Conservation (phyloP, 331 rosid species). For the Cydonia oblonga region DNA sequence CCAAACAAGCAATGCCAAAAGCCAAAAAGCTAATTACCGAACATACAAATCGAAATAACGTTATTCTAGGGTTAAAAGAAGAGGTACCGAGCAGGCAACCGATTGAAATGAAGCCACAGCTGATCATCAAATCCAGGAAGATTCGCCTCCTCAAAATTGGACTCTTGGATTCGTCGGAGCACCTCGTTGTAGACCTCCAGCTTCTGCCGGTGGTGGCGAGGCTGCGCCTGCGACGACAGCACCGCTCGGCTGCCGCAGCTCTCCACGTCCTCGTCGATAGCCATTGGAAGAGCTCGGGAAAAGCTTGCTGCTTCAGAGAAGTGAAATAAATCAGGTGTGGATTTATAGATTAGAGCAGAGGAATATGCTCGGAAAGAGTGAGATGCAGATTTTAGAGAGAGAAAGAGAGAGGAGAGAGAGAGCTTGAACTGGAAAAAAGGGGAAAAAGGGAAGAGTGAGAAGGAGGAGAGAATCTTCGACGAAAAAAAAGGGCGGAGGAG, state of each 20-base stretch:
- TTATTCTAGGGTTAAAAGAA: constrained; percentile 6
- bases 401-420: background rate
- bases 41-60: background rate
- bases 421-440: background rate
- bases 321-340: background rate
- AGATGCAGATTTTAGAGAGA: background rate
- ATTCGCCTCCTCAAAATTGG: constrained; percentile 50
- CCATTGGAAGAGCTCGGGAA: constrained; percentile 32
- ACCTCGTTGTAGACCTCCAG: constrained; percentile 80
- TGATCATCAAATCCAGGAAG: constrained; percentile 85
- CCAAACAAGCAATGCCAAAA: background rate
- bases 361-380: background rate
- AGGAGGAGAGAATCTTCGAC: constrained; percentile 1
- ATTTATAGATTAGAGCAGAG: background rate
- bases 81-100: constrained; percentile 77
- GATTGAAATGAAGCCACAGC: constrained; percentile 93
- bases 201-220: constrained; percentile 63
- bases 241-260: constrained; percentile 81
- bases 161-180: constrained; percentile 68
- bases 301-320: background rate
- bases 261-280: constrained; percentile 72
- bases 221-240: constrained; percentile 39
- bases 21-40: background rate
- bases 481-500: too few species aligned
- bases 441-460: background rate